Base-by-base conservation (phyloP, 2,329 filamentous ascomycete species). In the Escovopsis sp. region DNA sequence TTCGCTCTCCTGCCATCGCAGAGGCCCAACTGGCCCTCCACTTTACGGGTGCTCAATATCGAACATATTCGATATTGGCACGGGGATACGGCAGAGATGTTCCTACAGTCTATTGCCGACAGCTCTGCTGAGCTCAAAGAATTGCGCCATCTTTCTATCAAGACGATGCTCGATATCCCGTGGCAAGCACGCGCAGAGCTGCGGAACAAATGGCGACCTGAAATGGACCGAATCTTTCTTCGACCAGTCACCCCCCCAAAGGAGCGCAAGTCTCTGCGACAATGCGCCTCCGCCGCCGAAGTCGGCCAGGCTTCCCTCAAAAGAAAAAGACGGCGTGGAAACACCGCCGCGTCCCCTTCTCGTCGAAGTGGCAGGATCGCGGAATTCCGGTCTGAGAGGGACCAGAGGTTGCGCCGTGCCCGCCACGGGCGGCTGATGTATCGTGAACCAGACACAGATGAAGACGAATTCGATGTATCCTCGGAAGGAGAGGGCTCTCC, bases 181-280 rank as follows among this genome's bases (percentile, higher is more conserved):
- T 94, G 87, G 85, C 80, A 86, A 47, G 77, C 86, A 55, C 77
- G 89, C 36, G 83, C 83, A 15, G 72, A 72, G n/a, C 80, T 95
- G 53, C 75, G 88, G 34, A 77, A 82, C 49, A 74, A 76, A 49
- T 94, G 87, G 85, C 78, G 78, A 40, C 68, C 73, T n/a, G 78
- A 70, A 48, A 65, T 95, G 41, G 72, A 77, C 43, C 69, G 66
- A 11, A 71, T 86, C 3, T 88, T 85, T 52, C 68, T 78, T 39
- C 67, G 75, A 12, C 62, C 59, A 2, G 60, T 58, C 12, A 48
- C 60, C 18, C 56, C 67, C 4, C 74, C 74, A 1, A 51, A 42
- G 28, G 50, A 44, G 18, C 43, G 47, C 35, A 48, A 44, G 12
- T 53, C 57, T 5, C 35, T 55, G 33, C 51, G 53, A 8, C 47